Conservation (phyloP, 352 stramenopile species). For the Globisporangium cystogenes region DNA sequence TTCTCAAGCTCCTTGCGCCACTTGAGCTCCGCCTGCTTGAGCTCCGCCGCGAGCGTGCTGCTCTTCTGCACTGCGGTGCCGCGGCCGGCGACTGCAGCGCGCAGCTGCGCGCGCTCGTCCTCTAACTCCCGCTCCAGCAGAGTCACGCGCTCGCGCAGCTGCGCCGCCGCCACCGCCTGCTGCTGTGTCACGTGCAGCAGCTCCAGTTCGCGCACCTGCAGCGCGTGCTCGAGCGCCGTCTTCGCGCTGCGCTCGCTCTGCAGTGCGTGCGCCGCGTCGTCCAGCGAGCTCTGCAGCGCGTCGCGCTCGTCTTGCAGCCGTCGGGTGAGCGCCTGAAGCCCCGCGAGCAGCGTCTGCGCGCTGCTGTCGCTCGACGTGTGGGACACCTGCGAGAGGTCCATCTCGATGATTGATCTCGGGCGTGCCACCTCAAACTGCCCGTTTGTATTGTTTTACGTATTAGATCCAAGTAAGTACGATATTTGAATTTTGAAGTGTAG, state of each 20-base stretch:
- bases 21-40: constrained; percentile 49
- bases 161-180: constrained; percentile 29
- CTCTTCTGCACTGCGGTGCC: constrained; percentile 55
- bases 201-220: constrained; percentile 62
- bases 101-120: constrained; percentile 42
- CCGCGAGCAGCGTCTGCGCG: constrained; percentile 10
- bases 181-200: constrained; percentile 50
- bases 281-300: constrained; percentile 34
- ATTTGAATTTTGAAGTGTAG: neutral
- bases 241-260: constrained; percentile 29
- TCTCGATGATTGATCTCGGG: too few species aligned
- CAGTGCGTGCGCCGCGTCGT: constrained; percentile 43
- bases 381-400: neutral
- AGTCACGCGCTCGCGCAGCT: constrained; percentile 38
- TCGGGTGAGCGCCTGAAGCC: constrained; percentile 55
- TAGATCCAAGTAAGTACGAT: constrained; percentile 3
- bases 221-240: constrained; percentile 45
- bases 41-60: constrained; percentile 31
- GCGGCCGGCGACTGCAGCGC: constrained; percentile 43
- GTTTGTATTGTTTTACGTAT: too few species aligned
- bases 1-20: constrained; percentile 61
- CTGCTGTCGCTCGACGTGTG: neutral
- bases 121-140: constrained; percentile 61
- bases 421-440: too few species aligned
- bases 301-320: constrained; percentile 59